Evolutionary conservation across 140 eudicot species (phyloP).

Genomic region (Senecio squalidus): DNA sequence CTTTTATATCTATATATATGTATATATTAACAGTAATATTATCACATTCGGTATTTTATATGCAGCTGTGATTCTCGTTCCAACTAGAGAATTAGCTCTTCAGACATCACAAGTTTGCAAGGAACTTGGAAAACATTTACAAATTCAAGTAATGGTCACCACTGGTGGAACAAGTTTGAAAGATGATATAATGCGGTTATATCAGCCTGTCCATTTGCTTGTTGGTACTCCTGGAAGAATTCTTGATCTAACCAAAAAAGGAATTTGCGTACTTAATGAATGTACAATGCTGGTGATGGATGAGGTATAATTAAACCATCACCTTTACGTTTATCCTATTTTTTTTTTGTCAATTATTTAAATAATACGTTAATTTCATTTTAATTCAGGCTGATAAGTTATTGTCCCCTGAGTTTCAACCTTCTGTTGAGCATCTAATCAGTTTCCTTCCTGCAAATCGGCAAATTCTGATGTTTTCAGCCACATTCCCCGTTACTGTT

Average conservation of each 20-base stretch:
- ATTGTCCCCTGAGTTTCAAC: constrained; percentile 74
- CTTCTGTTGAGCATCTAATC: constrained; percentile 55
- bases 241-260: constrained; percentile 67
- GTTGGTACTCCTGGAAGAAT: constrained; percentile 86
- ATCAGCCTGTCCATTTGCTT: constrained; percentile 76
- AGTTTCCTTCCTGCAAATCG: constrained; percentile 54
- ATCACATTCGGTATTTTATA: too few relatives aligned
- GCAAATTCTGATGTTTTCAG: constrained; percentile 75
- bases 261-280: constrained; percentile 46
- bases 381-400: constrained; percentile 69
- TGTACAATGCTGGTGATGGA: constrained; percentile 73
- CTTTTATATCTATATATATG: background rate
- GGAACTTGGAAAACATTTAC: constrained; percentile 74
- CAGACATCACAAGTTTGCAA: constrained; percentile 85
- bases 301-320: constrained; percentile 44
- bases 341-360: background rate
- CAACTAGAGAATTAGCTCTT: constrained; percentile 83
- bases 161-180: constrained; percentile 81
- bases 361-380: background rate
- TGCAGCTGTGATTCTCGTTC: constrained; percentile 67
- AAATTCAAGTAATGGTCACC: constrained; percentile 71
- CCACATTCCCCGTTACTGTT: constrained; percentile 76
- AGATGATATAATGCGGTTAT: constrained; percentile 76
- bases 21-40: too few relatives aligned
- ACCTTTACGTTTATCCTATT: background rate